These are phyloP conservation scores for Tulasnella calospora DNA, from an alignment of 768 basidiomycete genomes.

Conservation along the genomic window DNA sequence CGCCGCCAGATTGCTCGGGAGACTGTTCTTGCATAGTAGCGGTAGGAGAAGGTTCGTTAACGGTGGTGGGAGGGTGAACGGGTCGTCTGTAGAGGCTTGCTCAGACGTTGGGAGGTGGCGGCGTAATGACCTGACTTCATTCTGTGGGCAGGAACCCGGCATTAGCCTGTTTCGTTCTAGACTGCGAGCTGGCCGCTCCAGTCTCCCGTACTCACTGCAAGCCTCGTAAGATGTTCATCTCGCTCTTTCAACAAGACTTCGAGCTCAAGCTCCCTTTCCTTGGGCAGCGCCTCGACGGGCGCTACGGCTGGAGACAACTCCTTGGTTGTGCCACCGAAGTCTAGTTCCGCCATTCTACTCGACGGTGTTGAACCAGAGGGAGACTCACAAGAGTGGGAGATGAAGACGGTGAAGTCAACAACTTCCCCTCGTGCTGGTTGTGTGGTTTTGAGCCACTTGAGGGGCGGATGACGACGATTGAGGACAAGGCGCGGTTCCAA, in stretches of 20 bases:
- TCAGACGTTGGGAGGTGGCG: slow-evolving; percentile 47
- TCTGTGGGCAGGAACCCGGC: slow-evolving; percentile 41
- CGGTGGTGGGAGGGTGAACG: slow-evolving; percentile 63
- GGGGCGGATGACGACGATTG: slow-evolving; percentile 8
- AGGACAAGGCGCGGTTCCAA: slow-evolving; percentile 12
- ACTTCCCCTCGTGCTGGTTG: not conserved
- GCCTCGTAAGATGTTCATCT: slow-evolving; percentile 64
- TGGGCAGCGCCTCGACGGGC: slow-evolving; percentile 43
- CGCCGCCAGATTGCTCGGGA: slow-evolving; percentile 56
- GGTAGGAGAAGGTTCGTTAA: slow-evolving; percentile 53
- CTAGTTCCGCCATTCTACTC: not conserved
- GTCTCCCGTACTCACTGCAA: slow-evolving; percentile 52
- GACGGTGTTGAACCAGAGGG: not conserved
- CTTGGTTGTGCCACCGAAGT: not conserved
- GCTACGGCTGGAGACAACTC: not conserved
- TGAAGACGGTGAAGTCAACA: not conserved
- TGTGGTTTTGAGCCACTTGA: slow-evolving; percentile 10
- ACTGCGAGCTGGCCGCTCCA: not conserved
- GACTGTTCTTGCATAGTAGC: slow-evolving; percentile 19
- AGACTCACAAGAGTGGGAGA: not conserved
- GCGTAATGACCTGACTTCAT: slow-evolving; percentile 66
- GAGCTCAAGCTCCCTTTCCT: slow-evolving; percentile 72
- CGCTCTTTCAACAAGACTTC: slow-evolving; percentile 71
- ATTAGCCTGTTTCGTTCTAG: not conserved
- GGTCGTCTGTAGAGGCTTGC: slow-evolving; percentile 27